A percentile compares a stretch with the other conserved stretches of the same genome.
phyloP scores from a whole-genome alignment of 768 basidiomycete species.

The Serendipita sp. region DNA sequence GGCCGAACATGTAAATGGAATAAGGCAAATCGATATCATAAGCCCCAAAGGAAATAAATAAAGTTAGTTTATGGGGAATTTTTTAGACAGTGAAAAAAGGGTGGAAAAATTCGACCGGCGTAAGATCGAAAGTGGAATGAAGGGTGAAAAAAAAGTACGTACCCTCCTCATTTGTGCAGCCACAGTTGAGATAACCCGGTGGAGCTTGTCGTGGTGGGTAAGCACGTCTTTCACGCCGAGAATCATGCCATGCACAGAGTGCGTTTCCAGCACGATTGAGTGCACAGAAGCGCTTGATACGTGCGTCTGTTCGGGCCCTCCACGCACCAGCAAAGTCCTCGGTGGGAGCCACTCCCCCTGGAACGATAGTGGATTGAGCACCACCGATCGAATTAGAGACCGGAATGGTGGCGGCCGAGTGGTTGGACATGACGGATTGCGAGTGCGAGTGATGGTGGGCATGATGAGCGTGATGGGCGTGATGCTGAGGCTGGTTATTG shows the following conservation, averaged over 20 bases:
- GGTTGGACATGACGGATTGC: not conserved
- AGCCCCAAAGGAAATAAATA: not conserved
- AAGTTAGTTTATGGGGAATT: not conserved
- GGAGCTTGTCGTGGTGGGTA: conserved; percentile 73
- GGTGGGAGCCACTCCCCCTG: not conserved
- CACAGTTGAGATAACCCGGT: conserved; percentile 64
- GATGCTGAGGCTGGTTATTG: not conserved
- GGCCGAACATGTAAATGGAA: not conserved
- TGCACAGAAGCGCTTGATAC: conserved; percentile 57
- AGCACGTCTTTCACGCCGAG: conserved; percentile 61
- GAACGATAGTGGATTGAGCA: not conserved
- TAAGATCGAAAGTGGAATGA: not conserved
- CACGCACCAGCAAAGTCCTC: conserved; percentile 40
- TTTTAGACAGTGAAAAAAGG: too few relatives aligned
- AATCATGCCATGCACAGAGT: conserved; percentile 82
- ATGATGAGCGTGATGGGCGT: conserved; percentile 2
- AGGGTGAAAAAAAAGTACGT: not conserved
- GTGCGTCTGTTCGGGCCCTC: conserved; percentile 59
- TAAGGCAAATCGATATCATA: not conserved
- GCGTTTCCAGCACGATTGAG: conserved; percentile 79
- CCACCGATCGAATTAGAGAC: not conserved
- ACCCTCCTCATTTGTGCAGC: conserved; percentile 65
- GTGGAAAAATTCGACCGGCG: not conserved
- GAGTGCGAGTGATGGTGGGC: not conserved
- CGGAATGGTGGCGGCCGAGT: conserved; percentile 5